Percentiles rank a stretch among this genome's conserved stretches.
Evolutionary conservation across 192 early-diverging fungal genomes (phyloP).

Genomic region (Coemansia sp.): DNA sequence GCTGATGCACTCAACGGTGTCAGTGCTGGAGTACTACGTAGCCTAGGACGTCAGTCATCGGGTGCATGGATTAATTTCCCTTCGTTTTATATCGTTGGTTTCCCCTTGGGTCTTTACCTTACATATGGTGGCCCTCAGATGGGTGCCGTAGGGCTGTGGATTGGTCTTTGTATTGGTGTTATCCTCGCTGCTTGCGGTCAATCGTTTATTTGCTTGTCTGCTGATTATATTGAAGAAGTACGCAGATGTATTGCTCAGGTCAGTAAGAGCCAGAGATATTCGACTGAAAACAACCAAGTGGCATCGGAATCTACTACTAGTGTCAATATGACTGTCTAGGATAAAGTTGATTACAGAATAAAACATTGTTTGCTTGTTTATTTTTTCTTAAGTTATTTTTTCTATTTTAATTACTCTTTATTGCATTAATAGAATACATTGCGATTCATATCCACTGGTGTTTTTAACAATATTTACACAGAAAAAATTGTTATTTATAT

Average conservation of each 20-base stretch:
- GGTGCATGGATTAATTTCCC: conserved; percentile 44
- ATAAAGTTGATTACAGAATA: too few species aligned
- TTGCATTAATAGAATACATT: too few species aligned
- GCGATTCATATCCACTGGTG: too few species aligned
- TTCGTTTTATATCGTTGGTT: conserved; percentile 44
- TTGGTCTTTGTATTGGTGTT: conserved; percentile 2
- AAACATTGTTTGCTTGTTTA: conserved; percentile 9
- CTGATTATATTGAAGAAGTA: conserved; percentile 5
- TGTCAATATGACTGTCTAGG: conserved; percentile 16
- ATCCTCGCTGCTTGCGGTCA: conserved; percentile 2
- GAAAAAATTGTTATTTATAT: too few species aligned
- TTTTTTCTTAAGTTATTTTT: conserved; percentile 44
- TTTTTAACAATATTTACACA: too few species aligned
- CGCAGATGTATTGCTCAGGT: conserved; percentile 31
- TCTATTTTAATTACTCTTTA: background rate
- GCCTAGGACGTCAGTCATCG: conserved; percentile 43
- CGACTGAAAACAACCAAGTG: conserved; percentile 10
- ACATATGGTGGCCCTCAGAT: conserved; percentile 15
- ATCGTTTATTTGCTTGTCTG: background rate
- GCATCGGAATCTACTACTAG: conserved; percentile 23
- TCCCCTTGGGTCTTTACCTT: conserved; percentile 51
- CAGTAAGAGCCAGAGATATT: conserved; percentile 30
- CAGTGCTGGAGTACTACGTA: conserved; percentile 51
- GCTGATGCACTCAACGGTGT: conserved; percentile 55
- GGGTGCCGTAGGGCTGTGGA: conserved; percentile 18